These are phyloP conservation scores for Monilinia laxa DNA, from an alignment of 2,329 filamentous ascomycete species.

Conservation along the genomic window DNA sequence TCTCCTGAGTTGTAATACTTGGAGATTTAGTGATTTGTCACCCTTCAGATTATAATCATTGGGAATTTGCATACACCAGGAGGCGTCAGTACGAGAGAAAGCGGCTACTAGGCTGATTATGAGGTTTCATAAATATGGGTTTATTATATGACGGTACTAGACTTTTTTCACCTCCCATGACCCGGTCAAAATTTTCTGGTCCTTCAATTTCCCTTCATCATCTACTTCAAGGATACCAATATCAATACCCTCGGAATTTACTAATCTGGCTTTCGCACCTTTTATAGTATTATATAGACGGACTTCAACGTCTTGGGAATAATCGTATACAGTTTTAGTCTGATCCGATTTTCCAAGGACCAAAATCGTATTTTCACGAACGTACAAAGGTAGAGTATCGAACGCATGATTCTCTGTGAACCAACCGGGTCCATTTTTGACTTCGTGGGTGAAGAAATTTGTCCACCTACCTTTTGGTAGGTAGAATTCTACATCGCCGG, in stretches of 20 bases:
- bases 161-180: constrained; percentile 28
- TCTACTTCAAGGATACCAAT: constrained; percentile 46
- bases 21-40: background rate
- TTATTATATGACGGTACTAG: background rate
- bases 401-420: constrained; percentile 49
- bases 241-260: constrained; percentile 46
- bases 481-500: constrained; percentile 57
- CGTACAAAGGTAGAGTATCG: constrained; percentile 48
- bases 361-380: constrained; percentile 43
- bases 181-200: constrained; percentile 45
- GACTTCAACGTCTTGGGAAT: constrained; percentile 44
- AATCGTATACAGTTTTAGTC: constrained; percentile 39
- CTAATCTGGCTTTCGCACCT: constrained; percentile 46
- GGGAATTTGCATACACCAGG: background rate
- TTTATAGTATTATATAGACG: constrained; percentile 46
- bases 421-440: constrained; percentile 46
- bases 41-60: background rate
- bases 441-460: constrained; percentile 48
- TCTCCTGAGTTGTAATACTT: background rate
- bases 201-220: constrained; percentile 44
- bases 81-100: background rate
- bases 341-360: constrained; percentile 37
- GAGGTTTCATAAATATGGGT: background rate
- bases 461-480: constrained; percentile 52
- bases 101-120: no score